Evolutionary conservation across 306 rosid genomes (phyloP).

Genomic region (Coriaria nepalensis): DNA sequence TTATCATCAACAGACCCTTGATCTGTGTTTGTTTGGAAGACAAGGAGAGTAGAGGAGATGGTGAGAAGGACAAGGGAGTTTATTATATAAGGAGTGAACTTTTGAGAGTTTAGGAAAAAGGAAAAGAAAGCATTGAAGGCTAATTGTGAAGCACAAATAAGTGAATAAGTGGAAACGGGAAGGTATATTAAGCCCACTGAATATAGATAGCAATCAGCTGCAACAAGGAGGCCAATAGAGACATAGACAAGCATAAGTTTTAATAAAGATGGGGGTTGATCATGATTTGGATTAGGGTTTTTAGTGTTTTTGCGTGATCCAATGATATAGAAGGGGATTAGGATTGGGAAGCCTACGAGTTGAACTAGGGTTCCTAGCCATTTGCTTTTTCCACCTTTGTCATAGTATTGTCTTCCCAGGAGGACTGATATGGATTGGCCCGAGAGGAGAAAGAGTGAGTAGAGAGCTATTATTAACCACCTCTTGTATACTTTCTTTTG

Average conservation of each 20-base stretch:
- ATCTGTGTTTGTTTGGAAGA: conserved; percentile 18
- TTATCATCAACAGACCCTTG: neutral
- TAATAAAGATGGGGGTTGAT: conserved; percentile 9
- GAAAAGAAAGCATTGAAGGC: conserved; percentile 45
- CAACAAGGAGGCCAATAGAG: conserved; percentile 24
- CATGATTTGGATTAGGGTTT: neutral
- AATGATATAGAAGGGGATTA: conserved; percentile 22
- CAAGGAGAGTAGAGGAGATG: conserved; percentile 34
- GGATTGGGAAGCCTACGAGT: conserved; percentile 27
- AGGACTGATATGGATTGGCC: conserved; percentile 27
- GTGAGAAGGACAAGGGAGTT: conserved; percentile 44
- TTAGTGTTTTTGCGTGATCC: conserved; percentile 1
- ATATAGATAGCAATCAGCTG: conserved; percentile 19
- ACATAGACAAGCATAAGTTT: conserved; percentile 15
- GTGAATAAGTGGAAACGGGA: conserved; percentile 44
- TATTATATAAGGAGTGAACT: conserved; percentile 33
- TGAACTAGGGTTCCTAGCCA: conserved; percentile 29
- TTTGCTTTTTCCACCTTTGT: conserved; percentile 36
- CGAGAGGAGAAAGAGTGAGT: conserved; percentile 7
- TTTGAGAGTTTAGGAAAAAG: conserved; percentile 34
- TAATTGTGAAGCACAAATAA: conserved; percentile 33
- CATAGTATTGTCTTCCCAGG: conserved; percentile 30
- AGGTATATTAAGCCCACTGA: conserved; percentile 35
- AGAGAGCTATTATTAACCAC: conserved; percentile 10
- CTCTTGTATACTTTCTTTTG: neutral